These are phyloP conservation scores for Podospora didyma DNA, from an alignment of 495 filamentous ascomycete genomes.

Conservation along the genomic window DNA sequence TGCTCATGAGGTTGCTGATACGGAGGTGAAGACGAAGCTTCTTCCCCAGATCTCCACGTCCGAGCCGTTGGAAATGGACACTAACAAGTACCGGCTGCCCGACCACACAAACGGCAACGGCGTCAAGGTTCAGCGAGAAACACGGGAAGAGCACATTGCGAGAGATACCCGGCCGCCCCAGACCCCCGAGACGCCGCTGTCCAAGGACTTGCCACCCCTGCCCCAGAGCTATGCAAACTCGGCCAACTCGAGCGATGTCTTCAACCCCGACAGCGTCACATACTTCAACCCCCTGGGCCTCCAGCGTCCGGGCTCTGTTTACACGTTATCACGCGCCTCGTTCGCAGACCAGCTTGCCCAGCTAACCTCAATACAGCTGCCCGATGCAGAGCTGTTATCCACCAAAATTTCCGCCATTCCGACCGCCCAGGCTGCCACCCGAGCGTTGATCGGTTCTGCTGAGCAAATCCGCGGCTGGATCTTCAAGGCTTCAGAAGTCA, in stretches of 20 bases:
- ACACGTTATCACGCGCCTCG: constrained; percentile 81
- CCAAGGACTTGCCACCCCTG: constrained; percentile 46
- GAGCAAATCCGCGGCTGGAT: constrained; percentile 93
- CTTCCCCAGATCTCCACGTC: constrained; percentile 40
- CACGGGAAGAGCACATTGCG: constrained; percentile 49
- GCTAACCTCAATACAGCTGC: constrained; percentile 78
- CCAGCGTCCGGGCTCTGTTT: constrained; percentile 72
- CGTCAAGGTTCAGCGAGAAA: constrained; percentile 52
- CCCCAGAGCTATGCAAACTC: constrained; percentile 13
- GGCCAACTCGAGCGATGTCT: constrained; percentile 23
- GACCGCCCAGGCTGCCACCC: constrained; percentile 72
- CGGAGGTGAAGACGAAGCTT: constrained; percentile 25
- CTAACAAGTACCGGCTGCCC: constrained; percentile 61
- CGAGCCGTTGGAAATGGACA: constrained; percentile 52
- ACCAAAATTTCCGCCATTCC: constrained; percentile 78
- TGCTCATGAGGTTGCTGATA: constrained; percentile 3
- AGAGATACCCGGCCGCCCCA: constrained; percentile 36
- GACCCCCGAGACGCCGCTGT: constrained; percentile 29
- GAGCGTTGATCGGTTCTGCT: constrained; percentile 72
- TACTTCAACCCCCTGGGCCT: constrained; percentile 53
- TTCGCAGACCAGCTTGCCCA: constrained; percentile 89
- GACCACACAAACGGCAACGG: constrained; percentile 58
- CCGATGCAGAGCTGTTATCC: constrained; percentile 74
- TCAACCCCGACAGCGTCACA: constrained; percentile 37
- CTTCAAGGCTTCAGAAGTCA: constrained; percentile 78